phyloP scores from a whole-genome alignment of 2,329 filamentous ascomycete species.

The Acrocalymma vagum region DNA sequence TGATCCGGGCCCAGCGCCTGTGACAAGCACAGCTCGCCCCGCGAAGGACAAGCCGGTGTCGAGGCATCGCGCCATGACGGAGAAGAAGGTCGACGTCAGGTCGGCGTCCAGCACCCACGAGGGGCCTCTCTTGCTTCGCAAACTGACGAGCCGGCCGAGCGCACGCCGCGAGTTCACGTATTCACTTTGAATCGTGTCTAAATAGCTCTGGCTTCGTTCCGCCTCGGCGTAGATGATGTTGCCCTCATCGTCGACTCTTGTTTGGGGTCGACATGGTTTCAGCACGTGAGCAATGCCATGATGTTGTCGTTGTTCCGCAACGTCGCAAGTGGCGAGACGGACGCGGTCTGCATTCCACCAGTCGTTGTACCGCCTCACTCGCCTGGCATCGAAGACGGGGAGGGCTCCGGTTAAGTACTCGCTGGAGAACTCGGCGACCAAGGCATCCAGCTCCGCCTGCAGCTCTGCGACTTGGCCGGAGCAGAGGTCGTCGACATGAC shows the following conservation, averaged over 20 bases:
- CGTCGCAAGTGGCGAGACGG: constrained; percentile 5
- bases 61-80: constrained; percentile 4
- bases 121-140: no score
- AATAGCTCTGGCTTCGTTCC: no score
- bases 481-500: no score
- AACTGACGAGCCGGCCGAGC: no score
- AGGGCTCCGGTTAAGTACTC: constrained; percentile 6
- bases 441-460: constrained; percentile 8
- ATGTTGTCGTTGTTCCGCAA: no score
- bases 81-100: constrained; percentile 2
- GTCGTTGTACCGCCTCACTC: constrained; percentile 10
- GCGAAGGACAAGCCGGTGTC: constrained; percentile 3
- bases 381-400: constrained; percentile 8
- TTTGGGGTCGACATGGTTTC: constrained; percentile 7
- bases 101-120: no score
- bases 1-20: not conserved
- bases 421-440: no score
- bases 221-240: constrained; percentile 6
- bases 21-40: not conserved
- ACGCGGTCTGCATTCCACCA: constrained; percentile 10
- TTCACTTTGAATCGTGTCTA: no score
- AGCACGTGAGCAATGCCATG: constrained; percentile 3
- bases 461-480: no score
- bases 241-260: constrained; percentile 9
- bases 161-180: no score